Base-by-base conservation (phyloP, 169 alveolate species). In the Eimeria mitis region DNA sequence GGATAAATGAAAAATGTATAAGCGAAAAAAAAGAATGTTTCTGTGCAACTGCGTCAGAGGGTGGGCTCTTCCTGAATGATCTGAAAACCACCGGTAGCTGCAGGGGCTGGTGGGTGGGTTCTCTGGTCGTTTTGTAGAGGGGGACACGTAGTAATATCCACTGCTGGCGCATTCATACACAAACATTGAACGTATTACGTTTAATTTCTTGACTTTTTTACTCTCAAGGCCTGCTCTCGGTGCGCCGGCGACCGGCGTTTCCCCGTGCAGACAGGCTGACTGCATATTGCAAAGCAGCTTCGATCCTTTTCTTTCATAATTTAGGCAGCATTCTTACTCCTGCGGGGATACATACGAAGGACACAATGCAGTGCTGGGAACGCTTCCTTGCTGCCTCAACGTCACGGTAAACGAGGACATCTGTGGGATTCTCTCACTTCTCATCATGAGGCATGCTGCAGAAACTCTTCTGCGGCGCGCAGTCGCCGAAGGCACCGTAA, bases 31-130 rank as follows among this genome's bases (percentile, higher is more conserved):
- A 31, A 11, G 25, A 37, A 70, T 70, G 9, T 14, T 6, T 73
- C 40, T 31, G 21, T 2, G 83, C 52, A 34, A 31, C 5, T 40
- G 16, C 21, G 54, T 21, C 0, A 21, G 83, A 19, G 54, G 40
- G 40, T 42, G 16, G 83, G 83, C 83, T 73, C 83, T 52, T 21
- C 83, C 40, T 56, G 83, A 73, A 73, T 73, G 54, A 21, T 40
- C 83, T 68, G 34, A 31, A 34, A 76, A 47, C 56, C 42, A 44
- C 61, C 61, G 40, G 61, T 76, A 37, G 28, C 40, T 84, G 91
- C 25, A 28, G 94, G 94, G 94, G 94, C 94, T 87, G 94, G 94
- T 87, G 59, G 94, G 65, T 87, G 83, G 79, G 59, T 42, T 7
- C 44, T 34, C 54, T 7, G 21, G 59, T 61, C 28, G 63, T 42